Conservation (phyloP, 768 basidiomycete genomes). For the Auriscalpium microsporum region DNA sequence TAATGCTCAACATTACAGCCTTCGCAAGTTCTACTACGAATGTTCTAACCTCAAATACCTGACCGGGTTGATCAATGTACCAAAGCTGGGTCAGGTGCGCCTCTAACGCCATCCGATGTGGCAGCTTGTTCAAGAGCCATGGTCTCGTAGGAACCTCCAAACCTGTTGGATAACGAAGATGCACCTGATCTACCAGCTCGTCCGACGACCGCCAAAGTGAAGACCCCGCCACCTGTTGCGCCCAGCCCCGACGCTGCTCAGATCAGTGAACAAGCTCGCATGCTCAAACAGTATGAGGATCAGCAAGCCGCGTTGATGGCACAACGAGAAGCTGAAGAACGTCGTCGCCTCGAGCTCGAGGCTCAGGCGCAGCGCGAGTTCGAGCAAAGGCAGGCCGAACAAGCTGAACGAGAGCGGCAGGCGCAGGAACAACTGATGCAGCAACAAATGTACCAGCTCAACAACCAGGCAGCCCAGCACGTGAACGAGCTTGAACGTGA, state of each 20-base stretch:
- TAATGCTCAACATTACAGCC: constrained; percentile 82
- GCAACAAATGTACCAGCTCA: constrained; percentile 74
- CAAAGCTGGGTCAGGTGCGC: constrained; percentile 84
- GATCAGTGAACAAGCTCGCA: constrained; percentile 83
- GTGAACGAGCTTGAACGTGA: constrained; percentile 82
- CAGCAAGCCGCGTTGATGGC: constrained; percentile 85
- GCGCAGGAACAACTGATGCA: constrained; percentile 87
- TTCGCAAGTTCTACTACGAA: constrained; percentile 98
- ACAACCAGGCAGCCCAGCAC: constrained; percentile 68
- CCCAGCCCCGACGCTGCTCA: constrained; percentile 63
- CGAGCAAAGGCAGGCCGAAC: constrained; percentile 78
- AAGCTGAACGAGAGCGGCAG: constrained; percentile 78
- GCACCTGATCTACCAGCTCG: constrained; percentile 86
- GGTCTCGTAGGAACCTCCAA: constrained; percentile 83
- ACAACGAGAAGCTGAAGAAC: constrained; percentile 77
- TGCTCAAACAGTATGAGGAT: constrained; percentile 94
- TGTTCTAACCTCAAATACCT: constrained; percentile 98
- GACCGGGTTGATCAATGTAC: constrained; percentile 95
- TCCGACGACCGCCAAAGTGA: constrained; percentile 48
- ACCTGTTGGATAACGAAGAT: constrained; percentile 72
- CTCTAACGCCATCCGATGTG: neutral
- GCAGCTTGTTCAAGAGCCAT: neutral
- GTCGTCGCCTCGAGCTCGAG: constrained; percentile 66
- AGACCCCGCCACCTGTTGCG: constrained; percentile 61
- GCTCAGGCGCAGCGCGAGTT: constrained; percentile 80